These are phyloP conservation scores for Backusella tuberculispora DNA, from an alignment of 192 early-diverging fungal species.

Conservation along the genomic window DNA sequence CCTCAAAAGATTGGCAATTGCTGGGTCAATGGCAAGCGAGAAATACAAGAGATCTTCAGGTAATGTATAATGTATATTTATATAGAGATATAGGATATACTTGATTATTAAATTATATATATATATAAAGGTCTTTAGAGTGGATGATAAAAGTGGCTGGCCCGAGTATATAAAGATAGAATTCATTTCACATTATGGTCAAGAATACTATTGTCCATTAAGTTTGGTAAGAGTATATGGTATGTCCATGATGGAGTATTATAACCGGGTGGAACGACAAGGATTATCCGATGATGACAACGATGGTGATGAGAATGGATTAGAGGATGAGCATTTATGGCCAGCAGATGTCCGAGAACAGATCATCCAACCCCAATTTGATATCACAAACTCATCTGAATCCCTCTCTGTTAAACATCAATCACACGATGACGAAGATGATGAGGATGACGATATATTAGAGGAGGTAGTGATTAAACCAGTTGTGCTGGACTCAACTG, in stretches of 20 bases:
- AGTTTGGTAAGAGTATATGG: constrained; percentile 88
- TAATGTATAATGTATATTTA: constrained; percentile 58
- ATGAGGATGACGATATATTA: not conserved
- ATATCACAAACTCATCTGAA: constrained; percentile 28
- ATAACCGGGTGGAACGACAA: constrained; percentile 60
- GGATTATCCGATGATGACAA: constrained; percentile 18
- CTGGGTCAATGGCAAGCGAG: constrained; percentile 84
- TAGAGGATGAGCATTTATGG: constrained; percentile 33
- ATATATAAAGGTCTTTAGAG: constrained; percentile 74
- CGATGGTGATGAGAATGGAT: constrained; percentile 22
- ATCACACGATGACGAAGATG: not conserved
- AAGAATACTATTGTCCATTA: constrained; percentile 94
- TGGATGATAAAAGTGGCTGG: constrained; percentile 75
- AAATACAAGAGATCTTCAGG: constrained; percentile 88
- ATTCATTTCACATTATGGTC: constrained; percentile 87
- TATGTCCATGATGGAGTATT: constrained; percentile 90
- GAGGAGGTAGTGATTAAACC: constrained; percentile 18
- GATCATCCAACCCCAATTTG: constrained; percentile 30
- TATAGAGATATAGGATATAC: not conserved
- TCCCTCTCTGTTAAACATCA: constrained; percentile 11
- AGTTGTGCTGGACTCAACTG: not conserved
- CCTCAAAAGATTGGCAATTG: constrained; percentile 67
- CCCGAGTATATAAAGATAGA: constrained; percentile 87
- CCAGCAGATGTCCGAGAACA: constrained; percentile 39
- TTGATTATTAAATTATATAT: not conserved